Conservation (phyloP, 108 stramenopile species). For the Mediolabrus comicus region DNA sequence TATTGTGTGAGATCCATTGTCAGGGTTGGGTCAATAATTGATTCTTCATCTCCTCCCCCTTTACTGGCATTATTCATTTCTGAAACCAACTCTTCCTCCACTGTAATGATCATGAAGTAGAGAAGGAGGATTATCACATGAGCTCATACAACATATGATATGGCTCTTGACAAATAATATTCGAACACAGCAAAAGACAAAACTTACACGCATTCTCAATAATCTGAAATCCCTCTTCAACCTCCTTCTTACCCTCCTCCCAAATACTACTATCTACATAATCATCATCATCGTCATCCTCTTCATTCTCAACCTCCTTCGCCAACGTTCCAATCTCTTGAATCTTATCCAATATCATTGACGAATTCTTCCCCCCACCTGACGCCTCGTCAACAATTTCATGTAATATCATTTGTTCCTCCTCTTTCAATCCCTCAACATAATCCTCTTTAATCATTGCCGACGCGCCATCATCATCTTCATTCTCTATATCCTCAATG, state of each 20-base stretch:
- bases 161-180: neutral
- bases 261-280: neutral
- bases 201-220: neutral
- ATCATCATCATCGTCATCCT: slow-evolving; percentile 26
- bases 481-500: slow-evolving; percentile 22
- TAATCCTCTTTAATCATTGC: slow-evolving; percentile 10
- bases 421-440: slow-evolving; percentile 14
- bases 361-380: neutral
- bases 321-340: neutral
- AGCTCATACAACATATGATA: too few relatives aligned
- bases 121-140: too few relatives aligned
- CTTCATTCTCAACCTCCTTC: neutral
- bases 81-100: neutral
- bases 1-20: slow-evolving; percentile 43
- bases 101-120: neutral
- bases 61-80: neutral
- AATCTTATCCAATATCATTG: neutral
- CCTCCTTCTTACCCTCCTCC: neutral
- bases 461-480: slow-evolving; percentile 20
- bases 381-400: neutral
- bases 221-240: neutral
- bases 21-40: slow-evolving; percentile 25
- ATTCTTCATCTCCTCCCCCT: neutral
- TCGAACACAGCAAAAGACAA: neutral
- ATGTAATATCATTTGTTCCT: neutral